These are phyloP conservation scores for Penicillium sp. DNA, from an alignment of 2,329 filamentous ascomycete genomes.

Conservation along the genomic window DNA sequence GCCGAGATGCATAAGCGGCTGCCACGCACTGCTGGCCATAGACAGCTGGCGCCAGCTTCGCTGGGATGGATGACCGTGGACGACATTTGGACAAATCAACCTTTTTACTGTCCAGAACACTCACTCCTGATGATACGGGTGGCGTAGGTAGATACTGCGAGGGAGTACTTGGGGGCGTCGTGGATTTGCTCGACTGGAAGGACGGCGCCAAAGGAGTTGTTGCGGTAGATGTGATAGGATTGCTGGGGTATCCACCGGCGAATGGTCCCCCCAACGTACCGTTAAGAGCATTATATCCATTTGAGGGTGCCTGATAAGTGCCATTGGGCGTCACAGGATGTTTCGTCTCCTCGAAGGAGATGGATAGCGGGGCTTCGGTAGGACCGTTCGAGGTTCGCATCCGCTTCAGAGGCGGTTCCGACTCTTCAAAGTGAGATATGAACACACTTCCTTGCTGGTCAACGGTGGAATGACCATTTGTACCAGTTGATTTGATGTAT, in stretches of 20 bases:
- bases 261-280: slow-evolving; percentile 7
- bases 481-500: slow-evolving; percentile 13
- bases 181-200: slow-evolving; percentile 23
- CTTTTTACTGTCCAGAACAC: slow-evolving; percentile 22
- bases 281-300: slow-evolving; percentile 2
- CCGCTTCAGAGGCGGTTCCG: slow-evolving; percentile 20
- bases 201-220: slow-evolving; percentile 25
- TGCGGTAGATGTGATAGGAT: slow-evolving; percentile 25
- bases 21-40: slow-evolving; percentile 90
- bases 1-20: slow-evolving; percentile 79
- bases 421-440: slow-evolving; percentile 3
- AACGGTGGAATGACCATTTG: slow-evolving; percentile 1
- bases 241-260: slow-evolving; percentile 19
- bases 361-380: slow-evolving; percentile 1
- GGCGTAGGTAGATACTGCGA: slow-evolving; percentile 13
- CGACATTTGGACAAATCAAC: slow-evolving; percentile 50
- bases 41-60: slow-evolving; percentile 63
- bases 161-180: slow-evolving; percentile 22
- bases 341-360: background rate
- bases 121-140: slow-evolving; percentile 15
- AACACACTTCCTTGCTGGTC: background rate
- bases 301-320: background rate
- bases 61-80: slow-evolving; percentile 78
- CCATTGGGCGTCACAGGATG: background rate
- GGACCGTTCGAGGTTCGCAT: slow-evolving; percentile 12